Evolutionary conservation across 306 rosid genomes (phyloP).

Genomic region (Mimosa pudica): DNA sequence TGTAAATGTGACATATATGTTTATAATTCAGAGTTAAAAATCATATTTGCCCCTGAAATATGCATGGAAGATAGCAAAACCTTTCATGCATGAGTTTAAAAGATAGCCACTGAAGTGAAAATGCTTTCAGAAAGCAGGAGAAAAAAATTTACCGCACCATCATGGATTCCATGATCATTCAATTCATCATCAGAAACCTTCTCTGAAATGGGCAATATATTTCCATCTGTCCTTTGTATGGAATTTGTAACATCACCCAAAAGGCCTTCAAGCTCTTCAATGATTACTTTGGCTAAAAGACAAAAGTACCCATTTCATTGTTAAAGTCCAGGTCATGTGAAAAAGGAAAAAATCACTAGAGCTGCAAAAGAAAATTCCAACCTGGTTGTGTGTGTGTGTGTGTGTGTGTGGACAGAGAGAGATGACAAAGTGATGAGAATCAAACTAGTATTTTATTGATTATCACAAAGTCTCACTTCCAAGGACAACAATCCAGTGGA

Average conservation of each 20-base stretch:
- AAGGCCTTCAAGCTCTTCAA: conserved; percentile 56
- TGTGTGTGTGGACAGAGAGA: background rate
- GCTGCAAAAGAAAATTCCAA: background rate
- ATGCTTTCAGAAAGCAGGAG: conserved; percentile 3
- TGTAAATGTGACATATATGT: too few relatives aligned
- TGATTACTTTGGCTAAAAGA: conserved; percentile 38
- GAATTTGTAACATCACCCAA: conserved; percentile 49
- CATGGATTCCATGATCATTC: conserved; percentile 36
- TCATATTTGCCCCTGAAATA: too few relatives aligned
- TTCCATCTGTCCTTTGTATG: conserved; percentile 35
- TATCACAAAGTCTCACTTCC: too few relatives aligned
- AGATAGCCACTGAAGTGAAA: conserved; percentile 13
- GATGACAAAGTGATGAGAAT: conserved; percentile 10
- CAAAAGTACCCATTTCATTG: conserved; percentile 30
- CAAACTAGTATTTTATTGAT: too few relatives aligned
- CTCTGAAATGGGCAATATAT: conserved; percentile 25
- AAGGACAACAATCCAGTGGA: too few relatives aligned
- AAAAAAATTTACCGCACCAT: conserved; percentile 44
- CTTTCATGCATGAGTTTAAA: background rate
- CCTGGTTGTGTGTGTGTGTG: background rate
- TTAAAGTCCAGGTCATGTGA: conserved; percentile 34
- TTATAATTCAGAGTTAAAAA: too few relatives aligned
- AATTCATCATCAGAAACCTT: conserved; percentile 36
- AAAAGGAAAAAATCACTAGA: conserved; percentile 11
- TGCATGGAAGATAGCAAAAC: background rate